phyloP scores from a whole-genome alignment of 768 basidiomycete genomes.

The Suillus subalutaceus region DNA sequence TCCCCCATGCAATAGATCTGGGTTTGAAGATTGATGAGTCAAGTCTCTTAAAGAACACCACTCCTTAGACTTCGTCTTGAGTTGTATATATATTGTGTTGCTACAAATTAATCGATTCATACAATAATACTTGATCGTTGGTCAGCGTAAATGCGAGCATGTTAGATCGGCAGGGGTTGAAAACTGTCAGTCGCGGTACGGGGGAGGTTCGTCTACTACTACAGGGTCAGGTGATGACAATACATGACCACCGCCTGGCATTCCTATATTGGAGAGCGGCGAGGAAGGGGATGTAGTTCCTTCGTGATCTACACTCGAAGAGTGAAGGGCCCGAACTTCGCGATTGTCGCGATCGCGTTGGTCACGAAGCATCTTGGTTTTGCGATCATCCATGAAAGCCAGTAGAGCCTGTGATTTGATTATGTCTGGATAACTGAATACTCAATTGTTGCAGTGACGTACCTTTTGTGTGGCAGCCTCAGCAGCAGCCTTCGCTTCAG shows the following conservation, averaged over 20 bases:
- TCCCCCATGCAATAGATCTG: constrained; percentile 16
- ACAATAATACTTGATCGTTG: not conserved
- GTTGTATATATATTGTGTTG: not conserved
- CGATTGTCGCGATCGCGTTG: constrained; percentile 60
- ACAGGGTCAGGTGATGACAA: constrained; percentile 16
- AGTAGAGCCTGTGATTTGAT: constrained; percentile 61
- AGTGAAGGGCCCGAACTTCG: constrained; percentile 24
- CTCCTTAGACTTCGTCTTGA: not conserved
- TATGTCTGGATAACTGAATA: not conserved
- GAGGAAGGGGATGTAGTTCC: not conserved
- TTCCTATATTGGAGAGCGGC: constrained; percentile 8
- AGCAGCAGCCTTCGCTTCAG: constrained; percentile 60
- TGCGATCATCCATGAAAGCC: constrained; percentile 80
- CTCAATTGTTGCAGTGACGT: constrained; percentile 7
- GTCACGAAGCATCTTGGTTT: constrained; percentile 53
- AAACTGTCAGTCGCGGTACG: constrained; percentile 17
- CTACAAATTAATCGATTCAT: not conserved
- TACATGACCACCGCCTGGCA: constrained; percentile 31
- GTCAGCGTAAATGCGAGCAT: not conserved
- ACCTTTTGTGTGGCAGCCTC: constrained; percentile 62
- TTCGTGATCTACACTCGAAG: not conserved
- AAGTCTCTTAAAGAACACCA: constrained; percentile 10
- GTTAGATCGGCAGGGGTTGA: no score
- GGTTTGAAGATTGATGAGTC: constrained; percentile 15
- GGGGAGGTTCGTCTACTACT: constrained; percentile 25